These are phyloP conservation scores for Andrographis paniculata DNA, from an alignment of 305 asterid species.

Conservation along the genomic window DNA sequence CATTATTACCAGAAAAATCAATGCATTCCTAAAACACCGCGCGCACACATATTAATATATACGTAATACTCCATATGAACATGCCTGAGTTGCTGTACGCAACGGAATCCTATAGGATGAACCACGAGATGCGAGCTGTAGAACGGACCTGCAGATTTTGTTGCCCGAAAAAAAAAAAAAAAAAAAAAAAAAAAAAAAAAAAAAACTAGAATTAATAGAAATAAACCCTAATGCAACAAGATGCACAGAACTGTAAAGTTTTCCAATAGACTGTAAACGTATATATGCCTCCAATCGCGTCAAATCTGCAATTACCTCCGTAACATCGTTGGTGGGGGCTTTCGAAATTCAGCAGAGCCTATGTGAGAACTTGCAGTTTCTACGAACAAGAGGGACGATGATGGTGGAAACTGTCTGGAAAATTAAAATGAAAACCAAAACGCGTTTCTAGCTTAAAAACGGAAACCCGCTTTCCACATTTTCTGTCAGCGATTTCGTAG, in stretches of 20 bases:
- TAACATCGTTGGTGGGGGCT: neutral
- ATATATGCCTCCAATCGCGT: neutral
- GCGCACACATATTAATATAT: neutral
- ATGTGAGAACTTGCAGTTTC: too few species aligned
- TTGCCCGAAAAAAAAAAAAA: constrained; percentile 9
- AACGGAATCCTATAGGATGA: constrained; percentile 46
- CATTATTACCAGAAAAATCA: neutral
- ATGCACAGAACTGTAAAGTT: neutral
- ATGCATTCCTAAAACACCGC: neutral
- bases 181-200: neutral
- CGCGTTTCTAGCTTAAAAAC: too few species aligned
- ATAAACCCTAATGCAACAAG: neutral
- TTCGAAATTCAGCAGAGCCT: neutral
- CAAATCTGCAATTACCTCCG: neutral
- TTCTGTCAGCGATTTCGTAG: too few species aligned
- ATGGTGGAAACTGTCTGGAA: too few species aligned
- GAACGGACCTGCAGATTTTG: constrained; percentile 57
- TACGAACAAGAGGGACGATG: too few species aligned
- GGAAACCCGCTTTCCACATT: too few species aligned
- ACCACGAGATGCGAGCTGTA: constrained; percentile 52
- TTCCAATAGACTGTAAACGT: neutral
- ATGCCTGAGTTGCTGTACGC: constrained; percentile 63
- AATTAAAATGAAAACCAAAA: too few species aligned
- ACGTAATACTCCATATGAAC: constrained; percentile 1
- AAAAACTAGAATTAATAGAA: neutral